A percentile compares a stretch with the other conserved stretches of the same genome.
These are phyloP conservation scores for Botrytis paeoniae DNA, from an alignment of 2,329 filamentous ascomycete genomes.

Conservation along the genomic window DNA sequence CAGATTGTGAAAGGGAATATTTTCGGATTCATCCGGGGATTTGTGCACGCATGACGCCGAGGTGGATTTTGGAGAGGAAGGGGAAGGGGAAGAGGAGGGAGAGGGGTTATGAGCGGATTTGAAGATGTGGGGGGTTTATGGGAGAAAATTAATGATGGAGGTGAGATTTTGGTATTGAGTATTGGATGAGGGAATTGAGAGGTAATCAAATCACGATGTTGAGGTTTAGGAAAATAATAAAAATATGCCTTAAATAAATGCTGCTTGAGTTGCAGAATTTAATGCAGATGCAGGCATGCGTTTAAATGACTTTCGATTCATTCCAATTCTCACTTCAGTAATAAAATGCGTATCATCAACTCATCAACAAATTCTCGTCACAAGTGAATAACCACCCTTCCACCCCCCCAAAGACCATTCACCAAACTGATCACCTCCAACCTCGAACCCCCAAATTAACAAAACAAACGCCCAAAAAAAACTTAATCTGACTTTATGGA, in stretches of 20 bases:
- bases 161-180: no score
- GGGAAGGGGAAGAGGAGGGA: background rate
- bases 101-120: background rate
- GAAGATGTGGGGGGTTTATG: background rate
- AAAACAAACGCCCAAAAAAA: background rate
- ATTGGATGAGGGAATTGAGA: background rate
- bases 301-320: background rate
- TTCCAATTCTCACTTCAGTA: background rate
- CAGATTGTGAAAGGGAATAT: background rate
- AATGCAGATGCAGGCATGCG: no score
- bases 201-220: accelerated
- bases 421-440: no score
- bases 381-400: background rate
- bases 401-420: no score
- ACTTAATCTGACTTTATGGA: background rate
- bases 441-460: background rate
- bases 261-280: background rate
- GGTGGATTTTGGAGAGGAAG: background rate
- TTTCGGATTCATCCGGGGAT: background rate
- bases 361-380: background rate
- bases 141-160: no score
- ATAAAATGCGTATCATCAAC: background rate
- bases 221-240: background rate
- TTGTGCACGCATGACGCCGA: background rate
- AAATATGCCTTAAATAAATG: background rate